phyloP scores from a whole-genome alignment of 225 moss, liverwort and hornwort genomes.

The Thuidium tamariscinum region DNA sequence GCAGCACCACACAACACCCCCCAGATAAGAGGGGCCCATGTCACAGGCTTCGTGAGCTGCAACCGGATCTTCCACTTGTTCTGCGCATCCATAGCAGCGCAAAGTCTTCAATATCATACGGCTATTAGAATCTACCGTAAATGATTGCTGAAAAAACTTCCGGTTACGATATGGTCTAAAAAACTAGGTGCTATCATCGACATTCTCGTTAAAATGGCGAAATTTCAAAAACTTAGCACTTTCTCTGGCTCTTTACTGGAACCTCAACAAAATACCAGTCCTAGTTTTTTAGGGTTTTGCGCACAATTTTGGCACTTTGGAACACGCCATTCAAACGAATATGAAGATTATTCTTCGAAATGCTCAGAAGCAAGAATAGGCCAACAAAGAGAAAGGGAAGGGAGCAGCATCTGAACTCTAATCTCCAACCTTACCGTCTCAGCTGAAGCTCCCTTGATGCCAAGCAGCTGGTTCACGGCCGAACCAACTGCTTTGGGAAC shows the following conservation, averaged over 20 bases:
- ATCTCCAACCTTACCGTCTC: slow-evolving; percentile 47
- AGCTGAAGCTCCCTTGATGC: slow-evolving; percentile 76
- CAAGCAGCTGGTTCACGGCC: slow-evolving; percentile 73
- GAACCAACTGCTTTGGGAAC: slow-evolving; percentile 34
- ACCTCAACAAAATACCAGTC: neutral
- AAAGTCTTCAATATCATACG: neutral
- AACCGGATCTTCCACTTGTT: slow-evolving; percentile 94
- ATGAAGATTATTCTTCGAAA: neutral
- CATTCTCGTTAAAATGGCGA: neutral
- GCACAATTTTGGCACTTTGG: neutral
- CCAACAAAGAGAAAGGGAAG: neutral
- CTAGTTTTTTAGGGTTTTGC: neutral
- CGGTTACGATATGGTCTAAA: neutral
- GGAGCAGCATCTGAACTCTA: neutral
- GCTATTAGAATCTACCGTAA: neutral
- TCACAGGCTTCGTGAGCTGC: slow-evolving; percentile 94
- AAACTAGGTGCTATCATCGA: neutral
- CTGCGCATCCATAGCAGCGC: slow-evolving; percentile 13
- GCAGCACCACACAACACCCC: slow-evolving; percentile 94
- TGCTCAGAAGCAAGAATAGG: neutral
- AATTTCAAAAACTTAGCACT: neutral
- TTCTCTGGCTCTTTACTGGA: too few species aligned
- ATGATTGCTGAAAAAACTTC: neutral
- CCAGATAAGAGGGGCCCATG: slow-evolving; percentile 97
- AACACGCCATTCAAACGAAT: neutral